phyloP scores from a whole-genome alignment of 2,329 filamentous ascomycete species.

The Acrocalymma vagum region DNA sequence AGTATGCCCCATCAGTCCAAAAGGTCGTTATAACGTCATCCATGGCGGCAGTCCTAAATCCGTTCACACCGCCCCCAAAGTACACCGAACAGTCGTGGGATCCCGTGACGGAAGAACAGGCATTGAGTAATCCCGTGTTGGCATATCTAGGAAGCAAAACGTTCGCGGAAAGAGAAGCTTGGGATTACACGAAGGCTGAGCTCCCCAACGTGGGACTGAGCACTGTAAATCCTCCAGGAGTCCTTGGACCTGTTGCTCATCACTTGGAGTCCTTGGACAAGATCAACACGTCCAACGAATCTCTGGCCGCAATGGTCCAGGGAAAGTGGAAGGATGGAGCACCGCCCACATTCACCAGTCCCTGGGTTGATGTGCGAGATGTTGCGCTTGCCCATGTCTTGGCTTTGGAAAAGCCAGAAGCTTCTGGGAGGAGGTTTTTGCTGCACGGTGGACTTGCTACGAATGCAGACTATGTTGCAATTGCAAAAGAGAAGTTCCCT shows the following conservation, averaged over 20 bases:
- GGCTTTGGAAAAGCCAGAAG: constrained; percentile 59
- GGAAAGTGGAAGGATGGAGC: no score
- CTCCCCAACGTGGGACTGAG: neutral
- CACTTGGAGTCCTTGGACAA: no score
- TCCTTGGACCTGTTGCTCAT: no score
- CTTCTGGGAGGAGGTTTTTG: no score
- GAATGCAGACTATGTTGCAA: no score
- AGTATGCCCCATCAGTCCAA: constrained; percentile 68
- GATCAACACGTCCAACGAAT: no score
- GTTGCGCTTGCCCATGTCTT: constrained; percentile 67
- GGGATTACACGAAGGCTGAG: no score
- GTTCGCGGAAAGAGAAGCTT: constrained; percentile 61
- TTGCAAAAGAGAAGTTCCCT: no score
- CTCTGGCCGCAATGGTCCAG: no score
- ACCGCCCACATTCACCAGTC: no score
- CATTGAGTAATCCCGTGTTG: constrained; percentile 40
- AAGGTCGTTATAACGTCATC: constrained; percentile 73
- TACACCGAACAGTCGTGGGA: constrained; percentile 63
- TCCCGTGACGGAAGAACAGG: constrained; percentile 58
- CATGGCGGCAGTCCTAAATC: constrained; percentile 67
- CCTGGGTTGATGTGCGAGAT: constrained; percentile 56
- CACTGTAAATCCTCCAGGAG: constrained; percentile 31
- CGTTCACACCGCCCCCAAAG: constrained; percentile 55
- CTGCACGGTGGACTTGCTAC: no score
- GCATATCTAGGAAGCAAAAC: constrained; percentile 59